Base-by-base conservation (phyloP, 371 early-diverging fungal genomes). In the Mucor plumbeus region DNA sequence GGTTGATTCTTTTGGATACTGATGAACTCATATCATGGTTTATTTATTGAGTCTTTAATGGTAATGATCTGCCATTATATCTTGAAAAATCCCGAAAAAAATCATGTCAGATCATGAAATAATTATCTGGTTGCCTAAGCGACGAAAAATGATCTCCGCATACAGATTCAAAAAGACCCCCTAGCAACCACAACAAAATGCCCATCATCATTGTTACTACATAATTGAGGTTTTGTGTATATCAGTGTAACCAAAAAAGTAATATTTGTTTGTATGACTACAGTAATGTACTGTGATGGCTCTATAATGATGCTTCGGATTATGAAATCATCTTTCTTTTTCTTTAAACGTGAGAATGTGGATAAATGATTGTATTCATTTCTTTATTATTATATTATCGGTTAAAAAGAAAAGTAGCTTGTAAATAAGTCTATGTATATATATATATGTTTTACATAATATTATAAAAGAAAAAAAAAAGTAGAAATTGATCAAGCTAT, bases 271-370 rank as follows among this genome's bases (percentile, higher is more conserved):
- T 50, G 50, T 50, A 50, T 26, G 21, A 50, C 21, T 50, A 21
- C 19, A 26, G 11, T 5, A 21, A 50, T 11, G 19, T 48, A 48
- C 11, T 38, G 38, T 11, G 11, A 38, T 38, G 38, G 11, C 38
- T 7, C 2, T 38, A 3, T 43, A 17, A 44, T 44, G n/a, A 17
- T 21, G 21, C 21, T 50, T 50, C 21, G 50, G 26, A 50, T 50
- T 19, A 50, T 21, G 50, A 50, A 44, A 11, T 21, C 50, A 50
- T 38, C 38, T 0, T 38, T 38, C 38, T n/a, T 26, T 17, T 44
- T 17, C 44, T n/a, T 44, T n/a, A 44, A 50, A 50, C 50, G 50
- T 50, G 50, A 50, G 50, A 50, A 50, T 19, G 10, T 50, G 50
- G n/a, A 4, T 17, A 44, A 15, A 44, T 44, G 17, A 44, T 17